These are phyloP conservation scores for Saksenaea vasiformis DNA, from an alignment of 371 early-diverging fungal genomes.

Conservation along the genomic window DNA sequence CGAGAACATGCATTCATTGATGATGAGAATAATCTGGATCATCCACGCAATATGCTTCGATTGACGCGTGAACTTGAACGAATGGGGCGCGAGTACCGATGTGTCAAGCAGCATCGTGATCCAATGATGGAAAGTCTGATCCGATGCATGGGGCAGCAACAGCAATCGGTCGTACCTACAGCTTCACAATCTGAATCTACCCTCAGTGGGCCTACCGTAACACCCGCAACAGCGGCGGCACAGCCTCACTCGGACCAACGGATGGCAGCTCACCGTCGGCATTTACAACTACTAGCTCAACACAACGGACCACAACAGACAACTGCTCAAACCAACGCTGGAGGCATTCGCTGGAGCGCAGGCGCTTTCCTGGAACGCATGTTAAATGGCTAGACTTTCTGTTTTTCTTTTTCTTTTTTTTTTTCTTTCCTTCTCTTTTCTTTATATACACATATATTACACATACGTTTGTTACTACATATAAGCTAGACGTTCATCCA, in stretches of 20 bases:
- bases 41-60: slow-evolving; percentile 52
- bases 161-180: slow-evolving; percentile 19
- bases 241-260: slow-evolving; percentile 22
- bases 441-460: background rate
- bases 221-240: background rate
- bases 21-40: slow-evolving; percentile 47
- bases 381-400: slow-evolving; percentile 14
- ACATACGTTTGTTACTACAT: too few species aligned
- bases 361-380: slow-evolving; percentile 24
- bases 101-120: slow-evolving; percentile 36
- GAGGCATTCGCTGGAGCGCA: slow-evolving; percentile 26
- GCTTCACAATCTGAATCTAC: background rate
- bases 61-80: slow-evolving; percentile 52
- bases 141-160: slow-evolving; percentile 22
- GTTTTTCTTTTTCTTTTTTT: slow-evolving; percentile 1
- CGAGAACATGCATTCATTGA: slow-evolving; percentile 50
- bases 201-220: background rate
- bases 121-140: slow-evolving; percentile 42
- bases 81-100: slow-evolving; percentile 46
- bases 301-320: background rate
- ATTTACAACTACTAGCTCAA: background rate
- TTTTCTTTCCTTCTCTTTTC: background rate
- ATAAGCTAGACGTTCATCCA: too few species aligned
- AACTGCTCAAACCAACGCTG: slow-evolving; percentile 3
- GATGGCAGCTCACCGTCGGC: slow-evolving; percentile 22